Percentiles rank a stretch among this genome's conserved stretches.
Evolutionary conservation across 139 green algal genomes (phyloP).

Genomic region (Haematococcus sp.): DNA sequence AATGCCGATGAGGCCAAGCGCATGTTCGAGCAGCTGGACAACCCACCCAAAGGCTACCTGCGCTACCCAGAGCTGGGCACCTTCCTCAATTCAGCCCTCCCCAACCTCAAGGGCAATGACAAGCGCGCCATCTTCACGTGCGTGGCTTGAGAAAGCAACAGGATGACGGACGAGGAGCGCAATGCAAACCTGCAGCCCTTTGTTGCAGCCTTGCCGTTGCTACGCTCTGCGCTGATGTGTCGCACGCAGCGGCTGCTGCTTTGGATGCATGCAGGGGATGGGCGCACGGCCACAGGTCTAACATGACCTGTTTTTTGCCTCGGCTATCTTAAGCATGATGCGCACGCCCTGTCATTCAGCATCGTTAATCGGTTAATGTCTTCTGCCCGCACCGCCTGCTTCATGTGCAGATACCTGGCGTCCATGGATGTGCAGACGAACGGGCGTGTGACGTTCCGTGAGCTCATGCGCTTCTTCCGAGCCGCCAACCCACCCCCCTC

Average conservation of each 20-base stretch:
- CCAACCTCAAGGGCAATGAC: neutral
- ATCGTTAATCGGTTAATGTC: too few relatives aligned
- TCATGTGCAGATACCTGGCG: slow-evolving; percentile 1
- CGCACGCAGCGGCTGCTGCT: too few relatives aligned
- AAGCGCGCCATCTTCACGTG: slow-evolving; percentile 15
- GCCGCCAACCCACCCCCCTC: neutral
- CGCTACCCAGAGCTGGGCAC: slow-evolving; percentile 4
- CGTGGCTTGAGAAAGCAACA: neutral
- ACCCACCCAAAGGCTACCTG: neutral
- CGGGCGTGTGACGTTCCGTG: slow-evolving; percentile 10
- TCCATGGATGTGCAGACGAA: slow-evolving; percentile 19
- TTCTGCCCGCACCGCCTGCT: neutral
- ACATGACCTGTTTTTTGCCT: too few relatives aligned
- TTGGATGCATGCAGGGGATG: too few relatives aligned
- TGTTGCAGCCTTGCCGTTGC: too few relatives aligned
- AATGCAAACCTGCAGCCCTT: too few relatives aligned
- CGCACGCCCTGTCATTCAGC: too few relatives aligned
- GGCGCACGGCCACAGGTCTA: too few relatives aligned
- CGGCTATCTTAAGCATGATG: too few relatives aligned
- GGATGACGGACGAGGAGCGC: too few relatives aligned
- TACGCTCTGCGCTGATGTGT: too few relatives aligned
- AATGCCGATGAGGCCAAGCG: neutral
- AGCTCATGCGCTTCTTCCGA: slow-evolving; percentile 19
- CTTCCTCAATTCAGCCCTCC: neutral
- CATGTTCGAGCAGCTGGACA: neutral